Conservation (phyloP, 2,329 filamentous ascomycete species). For the Domatiomyces catenatus region DNA sequence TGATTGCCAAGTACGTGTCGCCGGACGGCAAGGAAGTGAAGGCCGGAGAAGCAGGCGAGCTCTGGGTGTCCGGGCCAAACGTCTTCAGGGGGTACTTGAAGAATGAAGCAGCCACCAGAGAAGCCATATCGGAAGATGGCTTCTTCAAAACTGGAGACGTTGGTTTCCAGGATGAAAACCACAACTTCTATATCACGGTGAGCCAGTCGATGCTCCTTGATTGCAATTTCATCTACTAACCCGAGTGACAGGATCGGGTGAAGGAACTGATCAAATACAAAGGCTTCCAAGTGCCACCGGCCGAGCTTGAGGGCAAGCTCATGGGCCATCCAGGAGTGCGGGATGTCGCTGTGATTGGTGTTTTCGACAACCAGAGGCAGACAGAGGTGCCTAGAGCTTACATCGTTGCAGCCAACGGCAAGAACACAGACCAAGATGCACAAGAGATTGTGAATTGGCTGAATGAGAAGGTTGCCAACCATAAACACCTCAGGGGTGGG, state of each 20-base stretch:
- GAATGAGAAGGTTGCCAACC: conserved; percentile 19
- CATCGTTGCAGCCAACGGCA: conserved; percentile 32
- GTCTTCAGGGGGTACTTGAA: conserved; percentile 49
- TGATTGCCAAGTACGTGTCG: conserved; percentile 65
- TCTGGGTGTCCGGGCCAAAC: conserved; percentile 51
- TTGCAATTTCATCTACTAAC: conserved; percentile 60
- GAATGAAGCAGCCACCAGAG: conserved; percentile 41
- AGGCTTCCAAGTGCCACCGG: conserved; percentile 35
- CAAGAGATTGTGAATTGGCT: conserved; percentile 22
- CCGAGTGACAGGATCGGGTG: conserved; percentile 53
- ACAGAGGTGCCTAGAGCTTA: conserved; percentile 31
- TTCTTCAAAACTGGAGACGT: conserved; percentile 89
- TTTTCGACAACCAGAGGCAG: conserved; percentile 21
- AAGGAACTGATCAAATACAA: conserved; percentile 44
- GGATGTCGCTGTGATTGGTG: conserved; percentile 34
- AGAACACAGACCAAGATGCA: conserved; percentile 26
- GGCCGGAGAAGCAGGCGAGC: conserved; percentile 49
- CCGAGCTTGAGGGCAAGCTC: conserved; percentile 33
- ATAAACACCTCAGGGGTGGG: conserved; percentile 26
- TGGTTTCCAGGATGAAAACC: conserved; percentile 56
- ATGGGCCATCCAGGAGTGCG: conserved; percentile 28
- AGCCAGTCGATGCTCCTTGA: conserved; percentile 42
- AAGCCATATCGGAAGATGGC: conserved; percentile 45
- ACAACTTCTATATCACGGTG: conserved; percentile 83
- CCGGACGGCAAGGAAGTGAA: conserved; percentile 43